phyloP scores from a whole-genome alignment of 371 early-diverging fungal species.

The Thermomucor indicae-seudaticae region DNA sequence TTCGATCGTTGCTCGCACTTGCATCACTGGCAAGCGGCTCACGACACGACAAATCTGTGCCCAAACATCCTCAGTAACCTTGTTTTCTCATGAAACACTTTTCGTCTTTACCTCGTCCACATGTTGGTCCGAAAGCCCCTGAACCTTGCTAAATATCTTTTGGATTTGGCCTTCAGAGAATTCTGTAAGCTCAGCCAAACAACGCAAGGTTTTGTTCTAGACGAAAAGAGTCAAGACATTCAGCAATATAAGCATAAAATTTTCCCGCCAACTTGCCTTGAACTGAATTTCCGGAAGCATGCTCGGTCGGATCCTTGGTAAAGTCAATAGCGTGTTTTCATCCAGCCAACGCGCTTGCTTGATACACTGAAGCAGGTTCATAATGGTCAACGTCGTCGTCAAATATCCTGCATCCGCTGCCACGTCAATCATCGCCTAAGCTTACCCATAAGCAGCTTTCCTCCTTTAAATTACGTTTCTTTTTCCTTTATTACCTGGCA shows the following conservation, averaged over 20 bases:
- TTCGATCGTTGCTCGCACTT: conserved; percentile 40
- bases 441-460: background rate
- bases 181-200: conserved; percentile 43
- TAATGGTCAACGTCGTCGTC: conserved; percentile 58
- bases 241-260: background rate
- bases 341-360: conserved; percentile 87
- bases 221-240: background rate
- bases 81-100: background rate
- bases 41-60: conserved; percentile 55
- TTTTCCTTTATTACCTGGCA: conserved; percentile 43
- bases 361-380: conserved; percentile 79
- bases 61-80: background rate
- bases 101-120: conserved; percentile 27
- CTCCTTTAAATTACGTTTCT: background rate
- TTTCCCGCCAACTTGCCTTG: conserved; percentile 17
- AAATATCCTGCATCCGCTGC: conserved; percentile 70
- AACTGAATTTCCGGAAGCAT: conserved; percentile 32
- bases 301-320: conserved; percentile 59
- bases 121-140: conserved; percentile 28
- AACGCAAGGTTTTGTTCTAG: conserved; percentile 30
- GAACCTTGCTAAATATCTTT: conserved; percentile 44
- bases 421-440: conserved; percentile 89
- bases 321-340: conserved; percentile 65
- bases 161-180: conserved; percentile 47
- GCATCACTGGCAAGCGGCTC: conserved; percentile 53